Percentiles rank a stretch among this genome's conserved stretches.
Evolutionary conservation across 352 stramenopile species (phyloP).

Genomic region (Blastocystis sp.): DNA sequence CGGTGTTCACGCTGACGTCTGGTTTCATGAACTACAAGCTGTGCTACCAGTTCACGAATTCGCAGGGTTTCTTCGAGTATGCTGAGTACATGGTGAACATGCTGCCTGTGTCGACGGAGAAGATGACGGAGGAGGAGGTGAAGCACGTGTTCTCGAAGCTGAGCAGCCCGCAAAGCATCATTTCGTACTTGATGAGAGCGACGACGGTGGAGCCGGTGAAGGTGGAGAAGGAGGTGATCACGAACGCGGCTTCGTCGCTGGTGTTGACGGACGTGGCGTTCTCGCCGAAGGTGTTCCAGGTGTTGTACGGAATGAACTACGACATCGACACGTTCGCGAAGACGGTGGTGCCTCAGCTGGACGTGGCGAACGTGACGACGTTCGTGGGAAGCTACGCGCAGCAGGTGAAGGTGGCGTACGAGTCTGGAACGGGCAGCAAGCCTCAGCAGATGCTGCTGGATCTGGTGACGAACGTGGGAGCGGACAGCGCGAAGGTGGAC

Average conservation of each 20-base stretch:
- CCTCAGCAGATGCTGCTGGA: constrained; percentile 34
- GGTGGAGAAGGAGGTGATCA: not conserved
- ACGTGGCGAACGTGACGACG: not conserved
- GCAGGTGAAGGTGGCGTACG: constrained; percentile 19
- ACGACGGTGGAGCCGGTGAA: not conserved
- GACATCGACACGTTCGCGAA: constrained; percentile 15
- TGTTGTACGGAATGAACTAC: constrained; percentile 29
- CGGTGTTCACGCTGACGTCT: not conserved
- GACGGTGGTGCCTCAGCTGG: not conserved
- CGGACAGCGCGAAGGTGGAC: constrained; percentile 1
- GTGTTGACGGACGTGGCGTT: not conserved
- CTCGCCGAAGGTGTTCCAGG: constrained; percentile 14
- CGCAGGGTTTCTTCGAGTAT: constrained; percentile 29
- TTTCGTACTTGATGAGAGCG: not conserved
- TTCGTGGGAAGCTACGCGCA: constrained; percentile 39
- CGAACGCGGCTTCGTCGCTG: not conserved
- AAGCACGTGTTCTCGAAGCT: not conserved
- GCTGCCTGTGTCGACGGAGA: not conserved
- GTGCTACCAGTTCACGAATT: constrained; percentile 45
- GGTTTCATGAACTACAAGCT: constrained; percentile 33
- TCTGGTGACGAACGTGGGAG: not conserved
- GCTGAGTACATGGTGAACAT: not conserved
- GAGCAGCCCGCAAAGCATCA: not conserved
- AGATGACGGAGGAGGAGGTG: not conserved
- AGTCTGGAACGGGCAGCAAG: not conserved